phyloP scores from a whole-genome alignment of 2,329 filamentous ascomycete genomes.

The Diaporthe vexans region DNA sequence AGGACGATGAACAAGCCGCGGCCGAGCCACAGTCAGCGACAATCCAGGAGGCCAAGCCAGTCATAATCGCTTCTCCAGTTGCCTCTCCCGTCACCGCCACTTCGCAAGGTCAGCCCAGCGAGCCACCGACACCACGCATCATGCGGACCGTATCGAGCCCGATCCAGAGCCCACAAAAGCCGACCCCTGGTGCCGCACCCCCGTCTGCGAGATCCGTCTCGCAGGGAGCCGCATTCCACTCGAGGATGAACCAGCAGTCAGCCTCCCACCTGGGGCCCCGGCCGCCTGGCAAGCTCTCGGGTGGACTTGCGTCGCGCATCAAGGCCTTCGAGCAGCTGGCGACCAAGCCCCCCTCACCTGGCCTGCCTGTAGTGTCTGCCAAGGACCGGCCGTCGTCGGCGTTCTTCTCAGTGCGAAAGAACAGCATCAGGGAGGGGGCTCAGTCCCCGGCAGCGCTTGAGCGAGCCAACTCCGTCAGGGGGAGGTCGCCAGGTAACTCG shows the following conservation, averaged over 20 bases:
- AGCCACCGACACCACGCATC: slow-evolving; percentile 51
- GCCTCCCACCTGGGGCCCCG: slow-evolving; percentile 67
- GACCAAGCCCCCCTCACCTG: slow-evolving; percentile 50
- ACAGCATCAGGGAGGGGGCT: slow-evolving; percentile 55
- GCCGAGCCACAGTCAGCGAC: slow-evolving; percentile 88
- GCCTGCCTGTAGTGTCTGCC: slow-evolving; percentile 41
- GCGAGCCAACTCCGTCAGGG: slow-evolving; percentile 56
- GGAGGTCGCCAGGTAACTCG: slow-evolving; percentile 54
- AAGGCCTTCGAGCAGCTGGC: slow-evolving; percentile 90
- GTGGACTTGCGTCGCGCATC: slow-evolving; percentile 93
- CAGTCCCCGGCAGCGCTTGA: slow-evolving; percentile 62
- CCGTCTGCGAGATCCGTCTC: slow-evolving; percentile 68
- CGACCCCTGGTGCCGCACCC: slow-evolving; percentile 61
- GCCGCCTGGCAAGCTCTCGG: slow-evolving; percentile 86
- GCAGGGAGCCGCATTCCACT: slow-evolving; percentile 68
- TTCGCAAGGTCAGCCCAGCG: slow-evolving; percentile 46
- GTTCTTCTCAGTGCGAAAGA: slow-evolving; percentile 71
- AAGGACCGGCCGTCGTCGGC: slow-evolving; percentile 64
- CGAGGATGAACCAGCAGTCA: slow-evolving; percentile 67
- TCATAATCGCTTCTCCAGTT: slow-evolving; percentile 65
- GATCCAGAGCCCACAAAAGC: slow-evolving; percentile 58
- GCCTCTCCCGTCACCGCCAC: slow-evolving; percentile 43
- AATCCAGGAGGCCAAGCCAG: slow-evolving; percentile 84
- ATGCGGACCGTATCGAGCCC: slow-evolving; percentile 66
- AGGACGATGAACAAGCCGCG: slow-evolving; percentile 87